Conservation (phyloP, 2,329 filamentous ascomycete genomes). For the Exophiala calicioides region DNA sequence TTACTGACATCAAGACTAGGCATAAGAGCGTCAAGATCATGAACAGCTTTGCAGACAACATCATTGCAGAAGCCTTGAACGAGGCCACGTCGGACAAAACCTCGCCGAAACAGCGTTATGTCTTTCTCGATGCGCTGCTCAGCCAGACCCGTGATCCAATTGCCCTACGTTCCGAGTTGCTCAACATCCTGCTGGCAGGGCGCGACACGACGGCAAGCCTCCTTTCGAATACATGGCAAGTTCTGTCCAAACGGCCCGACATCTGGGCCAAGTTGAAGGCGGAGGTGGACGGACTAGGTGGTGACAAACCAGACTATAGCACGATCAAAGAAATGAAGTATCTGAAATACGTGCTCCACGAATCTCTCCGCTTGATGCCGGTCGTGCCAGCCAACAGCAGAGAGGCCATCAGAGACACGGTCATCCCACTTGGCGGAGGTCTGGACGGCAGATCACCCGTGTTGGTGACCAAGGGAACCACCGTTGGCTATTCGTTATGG, state of each 20-base stretch:
- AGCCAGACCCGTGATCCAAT: conserved; percentile 27
- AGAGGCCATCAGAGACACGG: conserved; percentile 42
- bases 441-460: conserved; percentile 49
- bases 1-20: too few relatives aligned
- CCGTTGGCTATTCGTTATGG: conserved; percentile 49
- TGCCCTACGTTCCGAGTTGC: conserved; percentile 30
- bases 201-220: conserved; percentile 42
- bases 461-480: conserved; percentile 49
- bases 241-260: conserved; percentile 34
- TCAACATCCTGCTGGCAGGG: conserved; percentile 42
- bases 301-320: conserved; percentile 26
- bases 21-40: conserved; percentile 27
- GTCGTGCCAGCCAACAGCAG: conserved; percentile 44
- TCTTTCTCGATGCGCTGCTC: conserved; percentile 30
- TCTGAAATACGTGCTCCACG: conserved; percentile 34
- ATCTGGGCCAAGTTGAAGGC: conserved; percentile 48
- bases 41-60: conserved; percentile 27
- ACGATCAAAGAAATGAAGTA: conserved; percentile 32
- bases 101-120: conserved; percentile 55
- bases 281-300: conserved; percentile 31
- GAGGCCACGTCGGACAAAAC: conserved; percentile 13
- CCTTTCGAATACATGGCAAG: conserved; percentile 38
- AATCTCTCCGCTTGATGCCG: conserved; percentile 47
- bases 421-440: conserved; percentile 53
- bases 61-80: conserved; percentile 27